Conservation (phyloP, 2,329 filamentous ascomycete species). For the Verticillium klebahnii region DNA sequence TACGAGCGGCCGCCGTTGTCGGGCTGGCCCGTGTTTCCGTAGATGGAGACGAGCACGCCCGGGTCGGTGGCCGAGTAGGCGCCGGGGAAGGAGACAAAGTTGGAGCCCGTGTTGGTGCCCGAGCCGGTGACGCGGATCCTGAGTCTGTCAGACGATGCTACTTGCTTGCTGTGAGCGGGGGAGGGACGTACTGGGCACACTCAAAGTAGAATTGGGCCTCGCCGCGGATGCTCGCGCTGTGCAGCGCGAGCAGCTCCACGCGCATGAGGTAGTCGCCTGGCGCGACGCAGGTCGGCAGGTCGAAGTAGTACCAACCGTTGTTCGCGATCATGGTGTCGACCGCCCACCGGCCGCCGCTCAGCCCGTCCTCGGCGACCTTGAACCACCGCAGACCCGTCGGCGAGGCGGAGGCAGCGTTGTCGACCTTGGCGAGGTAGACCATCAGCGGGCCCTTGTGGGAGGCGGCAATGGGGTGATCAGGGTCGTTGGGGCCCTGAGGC, state of each 20-base stretch:
- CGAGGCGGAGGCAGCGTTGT: constrained; percentile 36
- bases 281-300: constrained; percentile 31
- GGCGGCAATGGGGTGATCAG: constrained; percentile 43
- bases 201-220: constrained; percentile 36
- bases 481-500: constrained; percentile 34
- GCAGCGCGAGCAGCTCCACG: constrained; percentile 41
- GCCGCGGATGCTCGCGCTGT: constrained; percentile 25
- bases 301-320: constrained; percentile 28
- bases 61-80: constrained; percentile 16
- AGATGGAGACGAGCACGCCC: constrained; percentile 7
- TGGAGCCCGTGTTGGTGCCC: constrained; percentile 26
- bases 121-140: constrained; percentile 21
- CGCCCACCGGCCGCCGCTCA: constrained; percentile 21
- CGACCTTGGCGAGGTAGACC: constrained; percentile 43
- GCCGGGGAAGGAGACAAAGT: constrained; percentile 34
- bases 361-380: constrained; percentile 43
- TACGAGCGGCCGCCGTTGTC: constrained; percentile 8
- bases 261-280: constrained; percentile 37
- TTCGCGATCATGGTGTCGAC: constrained; percentile 18
- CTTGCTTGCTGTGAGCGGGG: neutral
- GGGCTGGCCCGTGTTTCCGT: constrained; percentile 7
- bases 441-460: constrained; percentile 45
- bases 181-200: constrained; percentile 35
- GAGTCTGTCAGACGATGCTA: neutral
- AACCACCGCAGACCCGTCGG: constrained; percentile 39